Percentiles rank a stretch among this genome's conserved stretches.
Evolutionary conservation across 257 asterid species (phyloP).

Genomic region (Salvia miltiorrhiza): DNA sequence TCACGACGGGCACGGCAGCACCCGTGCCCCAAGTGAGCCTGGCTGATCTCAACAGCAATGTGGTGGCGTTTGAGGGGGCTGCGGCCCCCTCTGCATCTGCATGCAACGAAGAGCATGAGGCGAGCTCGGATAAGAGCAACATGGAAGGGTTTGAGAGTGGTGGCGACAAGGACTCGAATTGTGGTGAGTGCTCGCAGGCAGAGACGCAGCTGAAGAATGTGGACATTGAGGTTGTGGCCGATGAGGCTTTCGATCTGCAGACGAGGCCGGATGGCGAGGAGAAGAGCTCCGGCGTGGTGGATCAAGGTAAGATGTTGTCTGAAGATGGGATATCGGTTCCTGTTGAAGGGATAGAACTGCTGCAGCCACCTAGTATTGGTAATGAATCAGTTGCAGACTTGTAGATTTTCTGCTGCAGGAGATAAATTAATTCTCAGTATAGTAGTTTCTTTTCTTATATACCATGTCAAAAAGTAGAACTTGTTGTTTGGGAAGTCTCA

Average conservation of each 20-base stretch:
- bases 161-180: constrained; percentile 17
- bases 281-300: neutral
- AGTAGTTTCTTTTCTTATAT: neutral
- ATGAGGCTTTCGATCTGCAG: constrained; percentile 34
- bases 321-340: constrained; percentile 28
- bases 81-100: constrained; percentile 11
- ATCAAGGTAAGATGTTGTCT: neutral
- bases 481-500: neutral
- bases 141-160: constrained; percentile 30
- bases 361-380: constrained; percentile 6
- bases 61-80: constrained; percentile 27
- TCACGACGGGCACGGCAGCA: constrained; percentile 22
- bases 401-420: neutral
- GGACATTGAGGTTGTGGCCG: constrained; percentile 25
- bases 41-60: constrained; percentile 25
- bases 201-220: constrained; percentile 28
- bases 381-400: constrained; percentile 14
- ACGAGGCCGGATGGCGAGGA: constrained; percentile 10
- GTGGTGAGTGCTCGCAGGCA: constrained; percentile 21
- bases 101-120: constrained; percentile 15
- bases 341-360: constrained; percentile 22
- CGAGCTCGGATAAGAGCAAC: constrained; percentile 28
- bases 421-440: neutral
- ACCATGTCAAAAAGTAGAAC: neutral
- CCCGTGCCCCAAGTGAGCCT: constrained; percentile 11